Percentiles rank a stretch among this genome's conserved stretches.
phyloP scores from a whole-genome alignment of 1,284 basidiomycete species.

The Ustanciosporium gigantosporum region DNA sequence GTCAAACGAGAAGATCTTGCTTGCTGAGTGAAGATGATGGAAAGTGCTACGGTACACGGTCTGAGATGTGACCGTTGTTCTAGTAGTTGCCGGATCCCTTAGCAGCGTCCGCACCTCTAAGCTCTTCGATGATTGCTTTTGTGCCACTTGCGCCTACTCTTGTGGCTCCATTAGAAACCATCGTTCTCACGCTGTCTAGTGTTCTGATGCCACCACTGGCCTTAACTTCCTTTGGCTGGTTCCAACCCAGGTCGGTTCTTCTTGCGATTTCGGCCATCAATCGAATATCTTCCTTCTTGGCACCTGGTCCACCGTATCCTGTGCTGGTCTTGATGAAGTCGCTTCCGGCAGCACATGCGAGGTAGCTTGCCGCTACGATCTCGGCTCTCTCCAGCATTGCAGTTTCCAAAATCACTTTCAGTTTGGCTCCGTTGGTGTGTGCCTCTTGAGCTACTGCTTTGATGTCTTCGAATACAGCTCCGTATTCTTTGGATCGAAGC shows the following conservation, averaged over 20 bases:
- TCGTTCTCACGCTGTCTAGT: constrained; percentile 28
- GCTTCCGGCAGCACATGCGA: constrained; percentile 46
- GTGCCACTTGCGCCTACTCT: constrained; percentile 52
- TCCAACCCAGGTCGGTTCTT: constrained; percentile 12
- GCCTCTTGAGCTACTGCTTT: constrained; percentile 35
- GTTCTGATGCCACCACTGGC: constrained; percentile 48
- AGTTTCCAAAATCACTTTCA: constrained; percentile 55
- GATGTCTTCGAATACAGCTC: constrained; percentile 41
- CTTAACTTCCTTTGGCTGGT: constrained; percentile 40
- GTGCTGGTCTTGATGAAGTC: constrained; percentile 56
- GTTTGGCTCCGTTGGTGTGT: constrained; percentile 13
- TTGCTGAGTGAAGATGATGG: no score
- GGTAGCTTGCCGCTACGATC: constrained; percentile 36
- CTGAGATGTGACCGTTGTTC: no score
- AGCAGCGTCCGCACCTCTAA: background rate
- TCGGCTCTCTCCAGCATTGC: constrained; percentile 39
- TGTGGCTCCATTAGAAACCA: constrained; percentile 46
- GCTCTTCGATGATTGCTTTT: constrained; percentile 44
- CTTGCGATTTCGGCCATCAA: constrained; percentile 47
- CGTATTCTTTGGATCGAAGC: constrained; percentile 25
- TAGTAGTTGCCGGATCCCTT: background rate
- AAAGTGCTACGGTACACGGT: no score
- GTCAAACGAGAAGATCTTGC: no score
- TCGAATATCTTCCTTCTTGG: constrained; percentile 41
- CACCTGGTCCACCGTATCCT: constrained; percentile 50